Conservation (phyloP, 2,329 filamentous ascomycete species). For the Colletotrichum sp. region DNA sequence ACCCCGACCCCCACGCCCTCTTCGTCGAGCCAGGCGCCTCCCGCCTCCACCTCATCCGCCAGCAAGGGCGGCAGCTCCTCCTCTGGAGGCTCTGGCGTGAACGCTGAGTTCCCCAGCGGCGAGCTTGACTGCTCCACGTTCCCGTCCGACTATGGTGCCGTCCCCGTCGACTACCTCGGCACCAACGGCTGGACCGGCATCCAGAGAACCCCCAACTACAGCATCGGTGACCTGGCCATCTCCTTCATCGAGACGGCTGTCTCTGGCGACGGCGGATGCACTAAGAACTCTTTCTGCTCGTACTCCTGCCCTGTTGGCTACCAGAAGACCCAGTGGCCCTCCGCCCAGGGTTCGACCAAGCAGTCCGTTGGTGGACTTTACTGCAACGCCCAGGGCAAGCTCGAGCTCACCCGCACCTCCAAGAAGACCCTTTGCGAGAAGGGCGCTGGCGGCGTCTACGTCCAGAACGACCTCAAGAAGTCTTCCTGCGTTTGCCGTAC, state of each 20-base stretch:
- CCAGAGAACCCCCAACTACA: conserved; percentile 65
- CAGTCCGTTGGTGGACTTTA: conserved; percentile 89
- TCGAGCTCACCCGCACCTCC: conserved; percentile 76
- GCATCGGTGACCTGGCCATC: conserved; percentile 58
- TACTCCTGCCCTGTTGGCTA: conserved; percentile 93
- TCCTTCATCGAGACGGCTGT: conserved; percentile 69
- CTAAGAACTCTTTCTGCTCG: conserved; percentile 76
- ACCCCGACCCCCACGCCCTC: conserved; percentile 22
- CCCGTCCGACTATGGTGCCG: conserved; percentile 81
- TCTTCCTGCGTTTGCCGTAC: conserved; percentile 86
- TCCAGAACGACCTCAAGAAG: conserved; percentile 75
- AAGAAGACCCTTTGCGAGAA: conserved; percentile 75
- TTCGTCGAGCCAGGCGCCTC: conserved; percentile 27
- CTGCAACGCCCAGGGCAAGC: conserved; percentile 76
- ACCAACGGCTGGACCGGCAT: conserved; percentile 82
- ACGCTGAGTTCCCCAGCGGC: conserved; percentile 77
- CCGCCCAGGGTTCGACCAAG: conserved; percentile 75
- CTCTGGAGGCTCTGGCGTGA: conserved; percentile 56
- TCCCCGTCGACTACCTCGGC: conserved; percentile 71
- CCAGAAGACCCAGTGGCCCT: conserved; percentile 91
- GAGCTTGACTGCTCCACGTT: conserved; percentile 74
- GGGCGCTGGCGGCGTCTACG: conserved; percentile 72
- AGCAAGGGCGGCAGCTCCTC: conserved; percentile 24
- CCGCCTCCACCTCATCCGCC: conserved; percentile 28
- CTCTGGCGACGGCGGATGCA: conserved; percentile 62